Evolutionary conservation across 1,139 yeast species (phyloP), one percentile per base, ranked within the genome.

Genomic region (Diutina ranongensis): DNA sequence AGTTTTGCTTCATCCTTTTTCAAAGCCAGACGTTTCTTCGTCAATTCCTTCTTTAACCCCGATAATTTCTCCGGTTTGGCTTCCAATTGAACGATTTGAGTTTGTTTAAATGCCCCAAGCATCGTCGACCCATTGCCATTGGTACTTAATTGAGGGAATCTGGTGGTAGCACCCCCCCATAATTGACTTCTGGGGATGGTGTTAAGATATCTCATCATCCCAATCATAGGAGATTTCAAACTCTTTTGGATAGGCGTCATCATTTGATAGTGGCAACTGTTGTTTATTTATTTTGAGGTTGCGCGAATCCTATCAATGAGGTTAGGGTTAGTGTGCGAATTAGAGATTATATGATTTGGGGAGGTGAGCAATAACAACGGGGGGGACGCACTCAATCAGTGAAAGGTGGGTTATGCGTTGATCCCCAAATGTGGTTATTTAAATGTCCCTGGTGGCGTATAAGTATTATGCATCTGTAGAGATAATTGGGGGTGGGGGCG

Each of bases 1-100:
- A 32, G 40, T 16, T 31, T 31, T 25, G 49, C 51, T 44, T 50
- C 45, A 28, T 40, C 33, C 16, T 28, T 20, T 31, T 45, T 46
- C 45, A 31, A 31, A 34, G 40, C 22, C 19, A 10, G 35, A 27
- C 22, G 13, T 22, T 34, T 45, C 25, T 31, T 27, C 33, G 49
- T 51, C 44, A 49, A 45, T 5, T 18, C 8, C 28, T 28, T 40
- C 44, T 28, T 27, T n/a, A 16, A 27, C n/a, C n/a, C n/a, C n/a
- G n/a, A n/a, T n/a, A n/a, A n/a, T n/a, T n/a, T n/a, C n/a, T n/a
- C n/a, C n/a, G n/a, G n/a, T n/a, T n/a, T n/a, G 38, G 40, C 27
- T 1, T 20, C 10, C 40, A 20, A 36, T 20, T 21, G 40, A 22
- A 20, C 40, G n/a, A 32, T 8, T 12, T 20, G 13, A 15, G 42